Evolutionary conservation across 768 basidiomycete genomes (phyloP).

Genomic region (Tylopilus cervinicoccineus): DNA sequence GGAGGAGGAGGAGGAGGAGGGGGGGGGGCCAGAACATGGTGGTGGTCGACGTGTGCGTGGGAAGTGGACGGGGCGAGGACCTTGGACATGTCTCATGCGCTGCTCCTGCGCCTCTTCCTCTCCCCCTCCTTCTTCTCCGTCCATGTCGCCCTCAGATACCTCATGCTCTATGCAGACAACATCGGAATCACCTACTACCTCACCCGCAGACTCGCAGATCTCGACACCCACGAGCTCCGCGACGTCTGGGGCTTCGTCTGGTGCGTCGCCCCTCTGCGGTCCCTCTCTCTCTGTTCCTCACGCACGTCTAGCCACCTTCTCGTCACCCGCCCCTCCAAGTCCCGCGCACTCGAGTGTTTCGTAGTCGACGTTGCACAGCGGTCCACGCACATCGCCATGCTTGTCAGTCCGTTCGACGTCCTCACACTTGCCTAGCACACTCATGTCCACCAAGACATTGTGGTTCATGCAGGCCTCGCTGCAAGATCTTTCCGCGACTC

Average conservation of each 20-base stretch:
- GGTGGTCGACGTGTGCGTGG: slow-evolving; percentile 16
- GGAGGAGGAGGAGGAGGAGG: slow-evolving; percentile 31
- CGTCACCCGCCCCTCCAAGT: slow-evolving; percentile 87
- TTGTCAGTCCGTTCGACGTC: slow-evolving; percentile 57
- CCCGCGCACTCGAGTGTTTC: slow-evolving; percentile 91
- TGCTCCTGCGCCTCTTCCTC: slow-evolving; percentile 88
- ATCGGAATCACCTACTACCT: slow-evolving; percentile 91
- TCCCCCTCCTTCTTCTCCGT: slow-evolving; percentile 92
- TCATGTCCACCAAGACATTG: slow-evolving; percentile 58
- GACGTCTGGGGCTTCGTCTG: slow-evolving; percentile 92
- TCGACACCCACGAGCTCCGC: slow-evolving; percentile 66
- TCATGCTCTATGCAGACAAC: slow-evolving; percentile 77
- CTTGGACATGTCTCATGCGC: slow-evolving; percentile 57
- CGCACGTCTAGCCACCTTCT: slow-evolving; percentile 73
- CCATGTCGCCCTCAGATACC: slow-evolving; percentile 88
- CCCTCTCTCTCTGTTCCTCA: slow-evolving; percentile 8
- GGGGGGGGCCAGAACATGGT: slow-evolving; percentile 22
- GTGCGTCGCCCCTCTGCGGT: slow-evolving; percentile 37
- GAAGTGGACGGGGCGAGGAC: neutral
- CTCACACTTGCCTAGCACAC: slow-evolving; percentile 9
- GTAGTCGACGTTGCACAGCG: slow-evolving; percentile 84
- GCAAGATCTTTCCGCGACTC: slow-evolving; percentile 57
- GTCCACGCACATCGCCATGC: slow-evolving; percentile 93
- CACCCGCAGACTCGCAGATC: slow-evolving; percentile 64
- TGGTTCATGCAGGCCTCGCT: slow-evolving; percentile 99